Evolutionary conservation across 176 grass and related monocot genomes (phyloP).

Genomic region (Carex kokanica): DNA sequence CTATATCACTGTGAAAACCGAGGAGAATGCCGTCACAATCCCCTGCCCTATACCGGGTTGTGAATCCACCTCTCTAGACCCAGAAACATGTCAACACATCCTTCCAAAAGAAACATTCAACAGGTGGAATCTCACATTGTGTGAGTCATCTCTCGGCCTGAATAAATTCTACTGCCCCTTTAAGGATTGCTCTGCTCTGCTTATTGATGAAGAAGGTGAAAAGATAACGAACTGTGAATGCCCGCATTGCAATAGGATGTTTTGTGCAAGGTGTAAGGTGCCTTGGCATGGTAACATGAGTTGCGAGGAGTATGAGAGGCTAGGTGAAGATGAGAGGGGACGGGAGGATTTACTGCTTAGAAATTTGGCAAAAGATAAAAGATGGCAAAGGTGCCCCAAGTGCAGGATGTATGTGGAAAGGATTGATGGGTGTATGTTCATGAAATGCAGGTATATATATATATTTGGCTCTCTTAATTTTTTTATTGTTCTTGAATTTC

Average conservation of each 20-base stretch:
- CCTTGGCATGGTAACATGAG: slow-evolving; percentile 59
- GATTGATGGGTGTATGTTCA: slow-evolving; percentile 47
- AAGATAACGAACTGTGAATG: slow-evolving; percentile 39
- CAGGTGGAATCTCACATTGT: slow-evolving; percentile 44
- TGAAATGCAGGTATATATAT: slow-evolving; percentile 86
- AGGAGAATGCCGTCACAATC: slow-evolving; percentile 38
- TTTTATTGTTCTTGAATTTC: not conserved
- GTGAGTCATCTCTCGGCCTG: slow-evolving; percentile 43
- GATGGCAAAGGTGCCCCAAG: slow-evolving; percentile 67
- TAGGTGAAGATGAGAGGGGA: slow-evolving; percentile 41
- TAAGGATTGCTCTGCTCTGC: slow-evolving; percentile 59
- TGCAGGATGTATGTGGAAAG: slow-evolving; percentile 74
- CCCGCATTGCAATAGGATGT: slow-evolving; percentile 58
- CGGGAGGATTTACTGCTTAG: slow-evolving; percentile 40
- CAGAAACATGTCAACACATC: slow-evolving; percentile 38
- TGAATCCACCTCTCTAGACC: slow-evolving; percentile 28
- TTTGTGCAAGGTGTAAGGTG: slow-evolving; percentile 53
- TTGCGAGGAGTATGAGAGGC: slow-evolving; percentile 43
- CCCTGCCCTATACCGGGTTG: slow-evolving; percentile 53
- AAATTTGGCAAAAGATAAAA: slow-evolving; percentile 47
- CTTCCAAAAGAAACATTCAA: slow-evolving; percentile 43
- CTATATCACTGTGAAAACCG: slow-evolving; percentile 48
- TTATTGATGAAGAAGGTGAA: slow-evolving; percentile 27
- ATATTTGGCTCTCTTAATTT: not conserved
- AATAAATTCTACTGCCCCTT: slow-evolving; percentile 73